Base-by-base conservation (phyloP, 352 stramenopile genomes). In the Globisporangium middletonii region DNA sequence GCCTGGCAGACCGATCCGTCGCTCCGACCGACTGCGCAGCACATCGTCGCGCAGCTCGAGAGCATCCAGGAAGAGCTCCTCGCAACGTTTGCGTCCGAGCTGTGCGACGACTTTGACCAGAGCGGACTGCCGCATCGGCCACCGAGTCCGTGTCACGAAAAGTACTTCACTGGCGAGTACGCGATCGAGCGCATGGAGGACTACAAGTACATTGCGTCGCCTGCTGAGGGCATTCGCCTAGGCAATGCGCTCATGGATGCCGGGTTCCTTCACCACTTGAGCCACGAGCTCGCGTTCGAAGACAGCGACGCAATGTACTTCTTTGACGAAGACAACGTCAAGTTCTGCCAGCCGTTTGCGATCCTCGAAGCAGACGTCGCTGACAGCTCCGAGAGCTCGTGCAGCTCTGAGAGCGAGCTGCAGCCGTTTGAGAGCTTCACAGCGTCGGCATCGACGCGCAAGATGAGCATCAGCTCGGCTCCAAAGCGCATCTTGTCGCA, bases 181-280 rank as follows among this genome's bases (percentile, higher is more conserved):
- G 57, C 70, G 28, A 43, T 75, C 4, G 64, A 75, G 16, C 64
- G 67, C 15, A 73, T 84, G 62, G 63, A 77, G 53, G 60, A 78
- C 15, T 50, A 73, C 18, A 49, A 64, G 16, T 60, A 71, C 53
- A 60, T 64, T 0, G 58, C 68, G 8, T 57, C 58, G 1, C 45
- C 46, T 8, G 56, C 65, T 1, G 76, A 88, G 44, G 63, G 63
- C 3, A 50, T 84, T 12, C 72, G 76, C 0, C 54, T 88, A 30
- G 78, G 76, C 43, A 81, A 77, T 19, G 70, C 70, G 18, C 50
- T 86, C 0, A 88, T 88, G 76, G 78, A 86, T 37, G 73, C 76
- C 6, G 78, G 78, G 0, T 73, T 83, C 48, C 60, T 88, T 35
- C 78, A 88, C 9, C 78, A 88, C 52, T 9, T 72, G 38, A 55